Percentiles rank a stretch among this genome's conserved stretches.
These are phyloP conservation scores for Phytopythium vexans DNA, from an alignment of 352 stramenopile genomes.

Conservation along the genomic window DNA sequence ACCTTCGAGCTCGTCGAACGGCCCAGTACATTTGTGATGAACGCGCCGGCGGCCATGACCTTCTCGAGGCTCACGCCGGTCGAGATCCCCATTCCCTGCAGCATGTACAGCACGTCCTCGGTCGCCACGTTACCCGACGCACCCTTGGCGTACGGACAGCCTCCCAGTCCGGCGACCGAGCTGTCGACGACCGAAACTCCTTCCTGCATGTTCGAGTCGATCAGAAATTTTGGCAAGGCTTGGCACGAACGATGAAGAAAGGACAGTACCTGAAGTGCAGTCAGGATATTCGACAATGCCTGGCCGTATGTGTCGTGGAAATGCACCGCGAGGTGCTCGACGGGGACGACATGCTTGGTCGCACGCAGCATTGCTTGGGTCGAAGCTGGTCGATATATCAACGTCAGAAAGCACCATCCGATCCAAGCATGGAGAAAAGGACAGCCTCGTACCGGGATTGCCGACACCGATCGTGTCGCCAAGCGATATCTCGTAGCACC, in stretches of 20 bases:
- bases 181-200: slow-evolving; percentile 93
- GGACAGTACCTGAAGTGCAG: slow-evolving; percentile 69
- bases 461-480: slow-evolving; percentile 94
- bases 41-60: slow-evolving; percentile 88
- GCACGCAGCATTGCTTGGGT: slow-evolving; percentile 80
- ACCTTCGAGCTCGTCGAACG: slow-evolving; percentile 87
- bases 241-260: slow-evolving; percentile 2
- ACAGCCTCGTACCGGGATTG: slow-evolving; percentile 57
- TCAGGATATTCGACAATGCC: slow-evolving; percentile 94
- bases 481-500: slow-evolving; percentile 94
- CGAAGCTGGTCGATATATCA: slow-evolving; percentile 37
- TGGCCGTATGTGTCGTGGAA: slow-evolving; percentile 98
- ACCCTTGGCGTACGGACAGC: slow-evolving; percentile 95
- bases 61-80: slow-evolving; percentile 93
- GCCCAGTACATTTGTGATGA: slow-evolving; percentile 84
- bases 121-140: slow-evolving; percentile 96
- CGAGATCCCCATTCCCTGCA: slow-evolving; percentile 93
- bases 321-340: slow-evolving; percentile 91
- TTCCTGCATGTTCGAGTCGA: slow-evolving; percentile 43
- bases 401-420: background rate
- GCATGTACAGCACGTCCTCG: slow-evolving; percentile 98
- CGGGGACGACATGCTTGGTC: slow-evolving; percentile 74
- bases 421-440: background rate
- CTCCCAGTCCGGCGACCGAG: slow-evolving; percentile 94
- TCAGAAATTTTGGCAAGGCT: background rate